phyloP scores from a whole-genome alignment of 78 protist species.

The Bigelowiella natans region DNA sequence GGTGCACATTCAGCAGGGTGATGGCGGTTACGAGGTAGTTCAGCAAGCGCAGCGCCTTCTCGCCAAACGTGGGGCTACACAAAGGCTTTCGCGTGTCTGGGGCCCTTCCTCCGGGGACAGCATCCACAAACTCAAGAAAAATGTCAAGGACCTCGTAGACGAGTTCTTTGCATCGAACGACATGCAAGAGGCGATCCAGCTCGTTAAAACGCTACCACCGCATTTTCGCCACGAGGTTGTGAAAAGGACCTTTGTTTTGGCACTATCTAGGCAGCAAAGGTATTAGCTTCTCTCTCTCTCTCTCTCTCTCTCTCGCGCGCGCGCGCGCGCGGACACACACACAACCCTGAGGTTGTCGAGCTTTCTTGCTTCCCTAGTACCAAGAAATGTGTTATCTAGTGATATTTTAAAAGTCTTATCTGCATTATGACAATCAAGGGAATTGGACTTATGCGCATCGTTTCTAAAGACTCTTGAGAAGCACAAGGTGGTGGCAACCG shows the following conservation, averaged over 20 bases:
- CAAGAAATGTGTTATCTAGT: too few relatives aligned
- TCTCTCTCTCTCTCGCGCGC: too few relatives aligned
- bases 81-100: neutral
- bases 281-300: too few relatives aligned
- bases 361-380: too few relatives aligned
- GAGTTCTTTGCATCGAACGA: neutral
- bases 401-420: too few relatives aligned
- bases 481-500: too few relatives aligned
- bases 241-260: neutral
- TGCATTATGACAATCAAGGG: too few relatives aligned
- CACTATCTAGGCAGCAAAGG: too few relatives aligned
- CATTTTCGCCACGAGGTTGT: neutral
- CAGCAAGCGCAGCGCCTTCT: neutral
- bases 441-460: too few relatives aligned
- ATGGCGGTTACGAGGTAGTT: neutral
- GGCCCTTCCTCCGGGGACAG: neutral
- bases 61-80: neutral
- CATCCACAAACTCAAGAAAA: neutral
- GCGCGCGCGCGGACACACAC: too few relatives aligned
- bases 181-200: neutral
- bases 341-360: too few relatives aligned
- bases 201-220: neutral
- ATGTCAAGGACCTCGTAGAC: neutral
- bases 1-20: neutral
- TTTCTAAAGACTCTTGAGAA: too few relatives aligned